Evolutionary conservation across 2,329 filamentous ascomycete genomes (phyloP).

Genomic region (Aspergillus novoparasiticus): DNA sequence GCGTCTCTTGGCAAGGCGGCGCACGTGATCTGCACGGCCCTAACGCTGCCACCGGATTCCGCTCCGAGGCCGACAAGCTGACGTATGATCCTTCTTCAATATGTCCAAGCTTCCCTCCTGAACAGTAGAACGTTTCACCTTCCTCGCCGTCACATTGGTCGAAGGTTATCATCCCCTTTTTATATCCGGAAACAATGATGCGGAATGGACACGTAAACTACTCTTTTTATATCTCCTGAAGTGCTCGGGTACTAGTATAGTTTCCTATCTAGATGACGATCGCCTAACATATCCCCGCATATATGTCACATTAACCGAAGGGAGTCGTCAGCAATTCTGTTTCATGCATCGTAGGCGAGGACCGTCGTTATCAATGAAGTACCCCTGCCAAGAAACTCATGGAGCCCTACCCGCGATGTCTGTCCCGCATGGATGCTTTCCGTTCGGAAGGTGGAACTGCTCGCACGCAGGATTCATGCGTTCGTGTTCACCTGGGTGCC

Average conservation of each 20-base stretch:
- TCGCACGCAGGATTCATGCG: neutral
- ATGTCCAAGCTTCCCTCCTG: neutral
- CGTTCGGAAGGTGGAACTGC: neutral
- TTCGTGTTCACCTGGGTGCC: neutral
- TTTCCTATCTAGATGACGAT: neutral
- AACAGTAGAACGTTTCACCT: neutral
- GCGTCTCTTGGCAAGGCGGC: slow-evolving; percentile 7
- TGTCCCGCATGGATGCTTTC: neutral
- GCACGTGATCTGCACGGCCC: slow-evolving; percentile 18
- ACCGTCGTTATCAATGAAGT: neutral
- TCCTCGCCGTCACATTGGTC: neutral
- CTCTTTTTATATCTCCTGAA: neutral
- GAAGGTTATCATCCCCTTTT: neutral
- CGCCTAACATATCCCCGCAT: neutral
- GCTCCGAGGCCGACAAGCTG: neutral
- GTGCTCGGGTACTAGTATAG: neutral
- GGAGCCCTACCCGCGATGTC: neutral
- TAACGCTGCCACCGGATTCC: slow-evolving; percentile 7
- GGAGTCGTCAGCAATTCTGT: neutral
- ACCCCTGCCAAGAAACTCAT: slow-evolving; percentile 2
- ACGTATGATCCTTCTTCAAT: neutral
- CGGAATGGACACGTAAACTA: neutral
- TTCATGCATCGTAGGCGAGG: neutral
- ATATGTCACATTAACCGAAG: neutral
- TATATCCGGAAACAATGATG: neutral